Evolutionary conservation across 2,329 filamentous ascomycete species (phyloP).

Genomic region (Hypoxylon rubiginosum): DNA sequence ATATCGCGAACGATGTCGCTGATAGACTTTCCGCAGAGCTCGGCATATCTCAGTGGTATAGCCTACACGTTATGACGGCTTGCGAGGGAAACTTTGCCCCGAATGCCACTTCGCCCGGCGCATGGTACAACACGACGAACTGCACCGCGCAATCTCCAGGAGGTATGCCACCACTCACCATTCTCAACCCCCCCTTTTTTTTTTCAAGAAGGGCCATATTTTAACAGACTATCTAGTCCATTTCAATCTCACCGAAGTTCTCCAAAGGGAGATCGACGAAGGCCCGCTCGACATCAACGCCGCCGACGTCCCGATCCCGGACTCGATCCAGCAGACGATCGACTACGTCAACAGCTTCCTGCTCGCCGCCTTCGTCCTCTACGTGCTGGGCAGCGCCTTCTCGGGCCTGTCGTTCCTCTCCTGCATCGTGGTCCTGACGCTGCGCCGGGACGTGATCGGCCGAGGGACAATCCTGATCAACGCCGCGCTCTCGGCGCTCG

Average conservation of each 20-base stretch:
- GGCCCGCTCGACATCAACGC: constrained; percentile 62
- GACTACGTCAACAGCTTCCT: constrained; percentile 64
- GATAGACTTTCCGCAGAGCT: constrained; percentile 59
- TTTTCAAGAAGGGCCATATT: neutral
- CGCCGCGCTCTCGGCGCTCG: constrained; percentile 54
- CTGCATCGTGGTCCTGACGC: constrained; percentile 53
- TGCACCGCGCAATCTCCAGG: constrained; percentile 58
- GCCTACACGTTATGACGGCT: constrained; percentile 62
- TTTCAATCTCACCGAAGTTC: constrained; percentile 62
- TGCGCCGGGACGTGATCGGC: constrained; percentile 32
- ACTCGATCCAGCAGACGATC: constrained; percentile 61
- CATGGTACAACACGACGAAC: constrained; percentile 60
- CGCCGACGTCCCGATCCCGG: constrained; percentile 60
- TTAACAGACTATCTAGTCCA: constrained; percentile 44
- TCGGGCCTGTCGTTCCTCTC: constrained; percentile 60
- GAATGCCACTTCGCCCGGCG: constrained; percentile 55
- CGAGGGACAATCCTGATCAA: constrained; percentile 53
- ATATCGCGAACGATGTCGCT: constrained; percentile 57
- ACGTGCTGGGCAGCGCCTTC: constrained; percentile 59
- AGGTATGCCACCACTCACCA: constrained; percentile 50
- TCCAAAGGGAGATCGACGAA: constrained; percentile 62
- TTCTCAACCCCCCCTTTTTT: neutral
- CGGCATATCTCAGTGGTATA: constrained; percentile 66
- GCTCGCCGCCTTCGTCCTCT: constrained; percentile 63
- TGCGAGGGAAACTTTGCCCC: constrained; percentile 63